A percentile compares a stretch with the other conserved stretches of the same genome.
These are phyloP conservation scores for Helminthosporium solani DNA, from an alignment of 2,329 filamentous ascomycete species.

Conservation along the genomic window DNA sequence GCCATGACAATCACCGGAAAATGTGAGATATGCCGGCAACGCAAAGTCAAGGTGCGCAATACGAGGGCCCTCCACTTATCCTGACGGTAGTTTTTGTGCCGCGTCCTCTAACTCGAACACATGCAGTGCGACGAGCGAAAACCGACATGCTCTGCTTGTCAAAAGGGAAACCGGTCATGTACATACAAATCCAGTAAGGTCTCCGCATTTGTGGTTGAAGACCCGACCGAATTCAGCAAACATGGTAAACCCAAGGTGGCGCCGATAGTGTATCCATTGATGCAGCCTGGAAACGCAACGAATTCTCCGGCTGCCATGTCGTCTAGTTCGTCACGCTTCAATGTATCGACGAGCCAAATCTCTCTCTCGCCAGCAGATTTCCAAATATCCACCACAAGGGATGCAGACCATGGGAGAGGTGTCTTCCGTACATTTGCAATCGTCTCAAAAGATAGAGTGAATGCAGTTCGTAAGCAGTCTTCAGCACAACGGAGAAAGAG, in stretches of 20 bases:
- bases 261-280: constrained; percentile 16
- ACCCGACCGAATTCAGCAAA: constrained; percentile 32
- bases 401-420: constrained; percentile 24
- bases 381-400: constrained; percentile 19
- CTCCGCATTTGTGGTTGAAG: constrained; percentile 29
- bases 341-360: background rate
- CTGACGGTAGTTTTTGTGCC: background rate
- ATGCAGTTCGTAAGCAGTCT: constrained; percentile 14
- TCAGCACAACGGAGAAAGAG: constrained; percentile 13
- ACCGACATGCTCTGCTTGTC: constrained; percentile 30
- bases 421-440: constrained; percentile 28
- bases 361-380: constrained; percentile 9
- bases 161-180: constrained; percentile 30
- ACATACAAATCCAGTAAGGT: constrained; percentile 29
- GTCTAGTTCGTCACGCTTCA: too few relatives aligned
- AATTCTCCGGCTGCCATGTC: background rate
- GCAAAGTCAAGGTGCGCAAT: constrained; percentile 32
- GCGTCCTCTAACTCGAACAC: constrained; percentile 4
- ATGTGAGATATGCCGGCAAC: constrained; percentile 32
- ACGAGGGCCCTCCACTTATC: background rate
- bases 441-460: constrained; percentile 11
- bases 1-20: constrained; percentile 35
- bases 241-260: constrained; percentile 25
- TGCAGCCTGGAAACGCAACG: background rate
- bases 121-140: constrained; percentile 31